Evolutionary conservation across 1,284 basidiomycete species (phyloP), one percentile per base, ranked within the genome.

Genomic region (Sphaerobolus stellatus): DNA sequence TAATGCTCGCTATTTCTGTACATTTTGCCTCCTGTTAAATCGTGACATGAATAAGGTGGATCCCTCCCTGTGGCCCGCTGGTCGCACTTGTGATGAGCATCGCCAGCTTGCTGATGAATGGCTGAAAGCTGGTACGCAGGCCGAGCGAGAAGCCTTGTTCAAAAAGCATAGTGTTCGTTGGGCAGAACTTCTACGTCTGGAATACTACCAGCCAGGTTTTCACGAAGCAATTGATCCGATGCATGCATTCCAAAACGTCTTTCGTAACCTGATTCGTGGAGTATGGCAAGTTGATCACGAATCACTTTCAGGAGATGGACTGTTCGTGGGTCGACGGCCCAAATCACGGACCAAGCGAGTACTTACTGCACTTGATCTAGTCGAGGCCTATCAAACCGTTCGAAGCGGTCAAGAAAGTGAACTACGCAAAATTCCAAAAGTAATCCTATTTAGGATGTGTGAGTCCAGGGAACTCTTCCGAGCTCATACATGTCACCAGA

Each of bases 131-230:
- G 40, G 48, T 0, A 46, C 51, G n/a, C 20, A 27, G 18, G 56
- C 48, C 25, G 58, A 52, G 22, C 50, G 56, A 9, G 50, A 61
- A 14, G 44, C 50, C 9, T 45, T 59, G 16, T 65, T 66, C 40
- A 53, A 62, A 13, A 41, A 47, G 30, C 43, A 60, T 54, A 71
- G 73, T 9, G 38, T 73, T 6, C 61, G 65, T 2, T 76, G 69
- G 66, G 70, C 72, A 0, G 66, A 73, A 48, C 58, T 77, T 4
- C 59, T 73, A 13, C 47, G 64, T 1, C 61, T 78, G 0, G 68
- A 68, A 1, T 77, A 76, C 52, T 77, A 68, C 66, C 64, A 76
- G 51, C 68, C 68, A 1, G 60, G 58, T 0, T 13, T 25, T 4
- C 71, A 64, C 27, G 31, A 69, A 0, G 56, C 70, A 0, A 54